A percentile compares a stretch with the other conserved stretches of the same genome.
These are phyloP conservation scores for Psilocybe mexicana DNA, from an alignment of 1,284 basidiomycete genomes.

Conservation along the genomic window DNA sequence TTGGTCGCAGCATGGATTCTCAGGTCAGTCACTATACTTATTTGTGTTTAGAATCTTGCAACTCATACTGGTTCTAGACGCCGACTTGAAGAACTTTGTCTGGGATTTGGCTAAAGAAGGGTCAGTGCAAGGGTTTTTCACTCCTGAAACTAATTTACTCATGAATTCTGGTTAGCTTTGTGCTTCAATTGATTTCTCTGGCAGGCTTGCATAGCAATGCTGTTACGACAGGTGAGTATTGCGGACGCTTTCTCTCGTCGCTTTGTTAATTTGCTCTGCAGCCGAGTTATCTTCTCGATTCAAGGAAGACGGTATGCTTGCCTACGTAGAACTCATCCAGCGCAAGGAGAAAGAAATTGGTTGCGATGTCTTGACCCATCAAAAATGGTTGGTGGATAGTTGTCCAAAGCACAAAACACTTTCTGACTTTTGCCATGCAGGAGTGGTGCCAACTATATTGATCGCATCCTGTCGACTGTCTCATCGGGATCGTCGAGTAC, in stretches of 20 bases:
- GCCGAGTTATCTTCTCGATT: constrained; percentile 77
- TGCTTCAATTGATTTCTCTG: constrained; percentile 83
- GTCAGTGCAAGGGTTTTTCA: constrained; percentile 35
- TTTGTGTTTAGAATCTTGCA: not conserved
- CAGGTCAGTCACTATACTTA: constrained; percentile 40
- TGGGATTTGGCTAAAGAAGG: constrained; percentile 93
- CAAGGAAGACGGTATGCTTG: constrained; percentile 86
- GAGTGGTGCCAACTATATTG: constrained; percentile 88
- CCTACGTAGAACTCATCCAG: constrained; percentile 84
- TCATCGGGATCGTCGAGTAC: constrained; percentile 85
- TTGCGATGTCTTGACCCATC: constrained; percentile 90
- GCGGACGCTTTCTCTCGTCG: not conserved
- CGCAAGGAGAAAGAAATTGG: constrained; percentile 88
- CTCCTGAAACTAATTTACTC: not conserved
- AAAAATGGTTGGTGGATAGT: constrained; percentile 69
- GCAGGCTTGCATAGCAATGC: constrained; percentile 89
- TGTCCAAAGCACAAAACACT: not conserved
- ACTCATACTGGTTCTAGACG: constrained; percentile 40
- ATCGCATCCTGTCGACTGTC: constrained; percentile 74
- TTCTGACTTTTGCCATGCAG: constrained; percentile 35
- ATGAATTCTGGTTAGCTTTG: constrained; percentile 51
- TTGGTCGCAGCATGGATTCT: constrained; percentile 85
- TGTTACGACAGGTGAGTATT: constrained; percentile 64
- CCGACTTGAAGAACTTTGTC: constrained; percentile 81
- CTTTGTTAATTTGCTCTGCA: constrained; percentile 28